Conservation (phyloP, 2,329 filamentous ascomycete species). For the Alternaria hordeiaustralica region DNA sequence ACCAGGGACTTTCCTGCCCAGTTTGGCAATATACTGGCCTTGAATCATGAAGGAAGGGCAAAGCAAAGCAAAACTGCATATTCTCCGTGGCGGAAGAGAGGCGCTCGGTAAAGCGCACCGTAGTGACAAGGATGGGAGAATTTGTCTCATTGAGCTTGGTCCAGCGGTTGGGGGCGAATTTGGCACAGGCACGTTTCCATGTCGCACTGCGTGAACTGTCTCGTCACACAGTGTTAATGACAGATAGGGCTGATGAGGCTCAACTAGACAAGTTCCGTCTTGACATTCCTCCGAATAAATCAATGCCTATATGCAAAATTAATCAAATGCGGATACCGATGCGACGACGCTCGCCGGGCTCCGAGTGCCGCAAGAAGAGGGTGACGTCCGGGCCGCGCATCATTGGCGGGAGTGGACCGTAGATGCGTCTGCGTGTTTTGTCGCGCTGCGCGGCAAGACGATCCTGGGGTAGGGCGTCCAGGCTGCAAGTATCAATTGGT, state of each 20-base stretch:
- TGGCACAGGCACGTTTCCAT: neutral
- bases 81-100: neutral
- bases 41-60: slow-evolving; percentile 4
- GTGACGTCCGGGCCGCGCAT: slow-evolving; percentile 9
- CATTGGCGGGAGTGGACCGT: slow-evolving; percentile 8
- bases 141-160: neutral
- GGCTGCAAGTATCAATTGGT: slow-evolving; percentile 21
- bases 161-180: neutral
- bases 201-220: neutral
- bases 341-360: slow-evolving; percentile 5
- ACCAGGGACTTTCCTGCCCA: neutral
- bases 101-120: neutral
- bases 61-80: neutral
- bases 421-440: neutral
- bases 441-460: slow-evolving; percentile 3
- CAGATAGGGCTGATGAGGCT: neutral
- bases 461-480: slow-evolving; percentile 33
- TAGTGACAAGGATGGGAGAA: neutral
- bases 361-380: neutral
- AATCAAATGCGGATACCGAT: neutral
- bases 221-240: neutral
- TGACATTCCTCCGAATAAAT: neutral
- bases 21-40: neutral
- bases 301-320: neutral
- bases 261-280: neutral